Evolutionary conservation across 768 basidiomycete species (phyloP).

Genomic region (Kwoniella heveanensis): DNA sequence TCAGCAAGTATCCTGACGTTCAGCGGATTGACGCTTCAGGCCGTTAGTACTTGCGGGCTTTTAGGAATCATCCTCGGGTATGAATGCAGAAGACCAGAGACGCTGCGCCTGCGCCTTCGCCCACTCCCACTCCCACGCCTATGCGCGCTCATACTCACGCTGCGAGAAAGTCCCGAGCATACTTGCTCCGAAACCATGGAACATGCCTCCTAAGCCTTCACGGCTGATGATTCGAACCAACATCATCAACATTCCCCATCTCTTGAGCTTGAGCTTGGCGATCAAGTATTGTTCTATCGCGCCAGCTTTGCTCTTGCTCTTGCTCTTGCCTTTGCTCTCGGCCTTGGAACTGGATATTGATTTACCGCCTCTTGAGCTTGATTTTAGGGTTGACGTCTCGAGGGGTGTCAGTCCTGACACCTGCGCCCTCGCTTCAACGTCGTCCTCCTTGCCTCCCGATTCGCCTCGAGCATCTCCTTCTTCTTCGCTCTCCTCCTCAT

Average conservation of each 20-base stretch:
- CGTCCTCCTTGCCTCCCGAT: not conserved
- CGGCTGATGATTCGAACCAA: constrained; percentile 71
- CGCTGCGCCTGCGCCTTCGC: no score
- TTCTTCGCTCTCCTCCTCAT: not conserved
- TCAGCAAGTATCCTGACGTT: not conserved
- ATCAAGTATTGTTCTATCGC: not conserved
- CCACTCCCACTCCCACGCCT: no score
- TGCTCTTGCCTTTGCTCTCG: not conserved
- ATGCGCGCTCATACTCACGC: constrained; percentile 77
- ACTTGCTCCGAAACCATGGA: constrained; percentile 89
- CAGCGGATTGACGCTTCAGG: not conserved
- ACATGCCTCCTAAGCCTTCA: constrained; percentile 81
- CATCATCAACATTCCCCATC: constrained; percentile 64
- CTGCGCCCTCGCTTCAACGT: no score
- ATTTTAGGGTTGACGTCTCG: no score
- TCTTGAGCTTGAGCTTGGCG: constrained; percentile 35
- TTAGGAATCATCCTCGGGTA: no score
- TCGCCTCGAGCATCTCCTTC: not conserved
- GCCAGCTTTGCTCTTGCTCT: not conserved
- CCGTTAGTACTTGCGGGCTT: no score
- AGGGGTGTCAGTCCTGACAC: no score
- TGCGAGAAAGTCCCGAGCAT: constrained; percentile 98
- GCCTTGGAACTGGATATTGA: not conserved
- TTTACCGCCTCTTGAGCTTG: no score
- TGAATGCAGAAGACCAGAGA: no score